Conservation (phyloP, 768 basidiomycete species). For the Collybia sordida region DNA sequence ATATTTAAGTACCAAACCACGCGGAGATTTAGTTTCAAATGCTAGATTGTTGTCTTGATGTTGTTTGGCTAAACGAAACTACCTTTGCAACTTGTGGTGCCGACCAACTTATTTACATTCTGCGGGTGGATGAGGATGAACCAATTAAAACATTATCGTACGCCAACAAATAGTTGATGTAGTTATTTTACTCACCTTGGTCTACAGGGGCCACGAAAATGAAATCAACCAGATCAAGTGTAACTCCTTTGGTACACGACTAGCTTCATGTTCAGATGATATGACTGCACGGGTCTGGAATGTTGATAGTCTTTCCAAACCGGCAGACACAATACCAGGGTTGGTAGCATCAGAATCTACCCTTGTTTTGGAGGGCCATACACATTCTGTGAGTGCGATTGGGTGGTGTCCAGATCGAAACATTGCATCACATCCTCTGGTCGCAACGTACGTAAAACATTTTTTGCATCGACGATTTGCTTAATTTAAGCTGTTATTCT, state of each 20-base stretch:
- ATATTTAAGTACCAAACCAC: constrained; percentile 4
- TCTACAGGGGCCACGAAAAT: constrained; percentile 62
- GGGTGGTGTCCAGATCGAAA: constrained; percentile 64
- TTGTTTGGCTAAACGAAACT: constrained; percentile 74
- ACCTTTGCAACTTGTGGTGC: constrained; percentile 76
- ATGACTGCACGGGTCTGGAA: constrained; percentile 77
- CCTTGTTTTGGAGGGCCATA: constrained; percentile 62
- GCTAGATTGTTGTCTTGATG: constrained; percentile 75
- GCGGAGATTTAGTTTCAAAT: neutral
- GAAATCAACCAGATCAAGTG: constrained; percentile 81
- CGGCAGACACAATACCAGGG: constrained; percentile 41
- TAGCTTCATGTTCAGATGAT: constrained; percentile 86
- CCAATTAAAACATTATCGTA: constrained; percentile 67
- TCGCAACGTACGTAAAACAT: constrained; percentile 62
- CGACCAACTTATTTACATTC: constrained; percentile 61
- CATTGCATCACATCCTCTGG: constrained; percentile 52
- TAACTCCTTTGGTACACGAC: constrained; percentile 60
- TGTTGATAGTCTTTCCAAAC: constrained; percentile 43
- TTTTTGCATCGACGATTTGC: neutral
- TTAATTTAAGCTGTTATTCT: constrained; percentile 4
- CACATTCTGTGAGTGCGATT: constrained; percentile 60
- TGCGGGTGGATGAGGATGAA: constrained; percentile 49
- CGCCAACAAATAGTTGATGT: too few species aligned
- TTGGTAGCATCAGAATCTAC: constrained; percentile 33
- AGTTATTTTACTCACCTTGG: constrained; percentile 7